phyloP scores from a whole-genome alignment of 2,329 filamentous ascomycete species.

The Monilinia fructicola region DNA sequence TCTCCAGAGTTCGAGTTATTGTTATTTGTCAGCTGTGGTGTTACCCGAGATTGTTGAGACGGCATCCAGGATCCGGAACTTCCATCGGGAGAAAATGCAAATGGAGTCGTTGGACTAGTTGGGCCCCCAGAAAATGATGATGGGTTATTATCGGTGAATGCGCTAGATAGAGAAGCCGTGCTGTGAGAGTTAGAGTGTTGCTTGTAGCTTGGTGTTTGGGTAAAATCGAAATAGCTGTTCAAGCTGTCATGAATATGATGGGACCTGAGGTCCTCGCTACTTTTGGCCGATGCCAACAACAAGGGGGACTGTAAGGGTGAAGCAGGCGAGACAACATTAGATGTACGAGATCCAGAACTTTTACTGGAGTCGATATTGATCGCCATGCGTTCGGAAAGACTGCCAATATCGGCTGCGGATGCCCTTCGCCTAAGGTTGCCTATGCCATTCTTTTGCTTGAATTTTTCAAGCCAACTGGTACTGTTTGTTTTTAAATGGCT shows the following conservation, averaged over 20 bases:
- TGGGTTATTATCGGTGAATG: constrained; percentile 61
- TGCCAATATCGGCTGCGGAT: constrained; percentile 58
- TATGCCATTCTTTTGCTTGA: constrained; percentile 72
- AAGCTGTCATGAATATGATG: constrained; percentile 48
- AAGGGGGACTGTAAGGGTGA: constrained; percentile 71
- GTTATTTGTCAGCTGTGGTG: constrained; percentile 35
- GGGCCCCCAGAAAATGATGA: constrained; percentile 71
- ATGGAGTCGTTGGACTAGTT: constrained; percentile 72
- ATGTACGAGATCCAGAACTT: constrained; percentile 60
- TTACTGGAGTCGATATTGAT: constrained; percentile 54
- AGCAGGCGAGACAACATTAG: constrained; percentile 67
- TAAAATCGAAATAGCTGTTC: constrained; percentile 60
- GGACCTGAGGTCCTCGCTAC: constrained; percentile 64
- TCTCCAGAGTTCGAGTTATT: constrained; percentile 12
- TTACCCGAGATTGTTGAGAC: constrained; percentile 50
- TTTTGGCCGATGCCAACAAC: constrained; percentile 63
- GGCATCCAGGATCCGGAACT: constrained; percentile 65
- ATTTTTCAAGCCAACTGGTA: constrained; percentile 85
- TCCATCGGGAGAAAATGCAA: constrained; percentile 73
- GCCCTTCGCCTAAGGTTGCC: constrained; percentile 52
- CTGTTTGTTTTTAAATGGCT: constrained; percentile 70
- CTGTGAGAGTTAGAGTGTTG: constrained; percentile 66
- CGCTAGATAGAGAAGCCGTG: constrained; percentile 65
- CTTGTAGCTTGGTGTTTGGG: constrained; percentile 51
- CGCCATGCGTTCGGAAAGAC: constrained; percentile 64